A percentile compares a stretch with the other conserved stretches of the same genome.
phyloP scores from a whole-genome alignment of 345 rosid genomes.

The Cardiospermum halicacabum region DNA sequence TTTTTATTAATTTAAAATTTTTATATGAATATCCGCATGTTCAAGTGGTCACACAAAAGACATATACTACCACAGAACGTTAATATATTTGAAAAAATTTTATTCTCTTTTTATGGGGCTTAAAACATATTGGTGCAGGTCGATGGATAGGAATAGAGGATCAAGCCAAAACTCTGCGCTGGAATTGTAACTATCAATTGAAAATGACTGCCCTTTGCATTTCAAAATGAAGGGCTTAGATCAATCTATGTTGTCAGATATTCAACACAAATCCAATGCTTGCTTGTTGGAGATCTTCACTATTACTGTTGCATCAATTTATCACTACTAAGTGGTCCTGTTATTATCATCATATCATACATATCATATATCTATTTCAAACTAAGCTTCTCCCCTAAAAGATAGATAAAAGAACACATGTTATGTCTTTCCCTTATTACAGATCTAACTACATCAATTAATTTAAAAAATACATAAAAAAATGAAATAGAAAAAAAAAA shows the following conservation, averaged over 20 bases:
- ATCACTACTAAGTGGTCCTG: background rate
- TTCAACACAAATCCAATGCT: slow-evolving; percentile 18
- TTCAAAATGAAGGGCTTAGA: slow-evolving; percentile 46
- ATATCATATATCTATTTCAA: no score
- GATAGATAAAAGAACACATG: no score
- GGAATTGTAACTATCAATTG: slow-evolving; percentile 35
- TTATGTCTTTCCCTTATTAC: no score
- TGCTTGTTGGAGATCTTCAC: slow-evolving; percentile 9
- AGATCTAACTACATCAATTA: no score
- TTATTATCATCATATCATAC: no score
- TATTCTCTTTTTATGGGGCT: background rate
- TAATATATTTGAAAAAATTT: background rate
- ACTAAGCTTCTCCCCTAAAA: no score
- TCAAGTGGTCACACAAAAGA: background rate
- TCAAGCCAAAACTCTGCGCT: slow-evolving; percentile 31
- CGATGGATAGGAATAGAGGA: slow-evolving; percentile 13
- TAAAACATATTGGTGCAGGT: slow-evolving; percentile 9
- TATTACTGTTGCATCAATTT: slow-evolving; percentile 2
- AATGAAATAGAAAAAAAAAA: no score
- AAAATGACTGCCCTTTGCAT: slow-evolving; percentile 27
- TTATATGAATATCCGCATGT: slow-evolving; percentile 11
- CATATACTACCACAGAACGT: background rate
- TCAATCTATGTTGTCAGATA: slow-evolving; percentile 19
- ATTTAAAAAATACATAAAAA: no score
- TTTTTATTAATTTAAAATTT: no score